These are phyloP conservation scores for Collariella sp. DNA, from an alignment of 495 filamentous ascomycete species.

Conservation along the genomic window DNA sequence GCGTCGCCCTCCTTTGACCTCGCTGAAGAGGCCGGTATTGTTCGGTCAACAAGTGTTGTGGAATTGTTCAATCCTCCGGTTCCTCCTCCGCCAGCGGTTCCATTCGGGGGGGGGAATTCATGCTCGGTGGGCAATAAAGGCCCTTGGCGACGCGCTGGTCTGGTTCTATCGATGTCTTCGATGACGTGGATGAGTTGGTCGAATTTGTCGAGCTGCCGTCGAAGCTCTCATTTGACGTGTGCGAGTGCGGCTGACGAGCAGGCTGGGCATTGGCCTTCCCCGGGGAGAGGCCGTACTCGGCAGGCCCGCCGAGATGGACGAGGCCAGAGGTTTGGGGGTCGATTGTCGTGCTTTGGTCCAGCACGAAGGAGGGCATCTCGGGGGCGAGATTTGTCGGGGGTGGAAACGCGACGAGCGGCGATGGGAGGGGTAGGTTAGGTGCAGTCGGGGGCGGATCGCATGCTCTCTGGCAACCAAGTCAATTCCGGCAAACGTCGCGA, in stretches of 20 bases:
- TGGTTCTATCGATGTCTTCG: conserved; percentile 22
- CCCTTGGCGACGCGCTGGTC: conserved; percentile 15
- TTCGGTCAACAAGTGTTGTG: conserved; percentile 20
- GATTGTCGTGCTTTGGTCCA: conserved; percentile 42
- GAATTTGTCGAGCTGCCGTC: conserved; percentile 28
- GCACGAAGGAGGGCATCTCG: conserved; percentile 53
- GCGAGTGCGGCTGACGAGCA: conserved; percentile 24
- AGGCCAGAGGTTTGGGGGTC: conserved; percentile 33
- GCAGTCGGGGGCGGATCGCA: conserved; percentile 13
- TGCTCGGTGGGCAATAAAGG: conserved; percentile 16
- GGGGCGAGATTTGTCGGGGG: not conserved
- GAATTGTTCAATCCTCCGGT: conserved; percentile 13
- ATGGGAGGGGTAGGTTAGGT: conserved; percentile 7
- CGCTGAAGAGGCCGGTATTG: conserved; percentile 1
- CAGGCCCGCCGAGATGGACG: conserved; percentile 26
- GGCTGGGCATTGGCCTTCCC: conserved; percentile 25
- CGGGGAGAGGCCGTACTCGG: conserved; percentile 25
- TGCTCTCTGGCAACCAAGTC: conserved; percentile 11
- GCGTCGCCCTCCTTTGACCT: conserved; percentile 3
- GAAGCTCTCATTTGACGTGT: conserved; percentile 31
- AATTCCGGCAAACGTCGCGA: not conserved
- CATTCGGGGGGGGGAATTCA: conserved; percentile 23
- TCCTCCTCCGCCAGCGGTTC: conserved; percentile 13
- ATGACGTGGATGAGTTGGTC: conserved; percentile 24
- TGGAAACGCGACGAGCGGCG: conserved; percentile 9